A percentile compares a stretch with the other conserved stretches of the same genome.
Conservation (phyloP, 257 asterid species). For the Linderniella brevidens region DNA sequence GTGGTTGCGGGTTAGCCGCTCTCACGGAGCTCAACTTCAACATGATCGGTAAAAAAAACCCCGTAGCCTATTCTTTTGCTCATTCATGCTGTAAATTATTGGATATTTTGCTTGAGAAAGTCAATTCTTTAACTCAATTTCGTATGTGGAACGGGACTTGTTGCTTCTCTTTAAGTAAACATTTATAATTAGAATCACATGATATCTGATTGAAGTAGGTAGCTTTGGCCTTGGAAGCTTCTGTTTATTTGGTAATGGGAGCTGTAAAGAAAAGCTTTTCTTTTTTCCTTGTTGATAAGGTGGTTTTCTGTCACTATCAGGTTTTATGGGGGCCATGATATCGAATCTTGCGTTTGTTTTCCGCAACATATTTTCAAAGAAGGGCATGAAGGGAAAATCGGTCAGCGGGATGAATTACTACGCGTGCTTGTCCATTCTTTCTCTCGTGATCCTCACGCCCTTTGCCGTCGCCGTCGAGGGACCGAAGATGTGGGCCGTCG, state of each 20-base stretch:
- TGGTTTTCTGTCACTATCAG: constrained; percentile 28
- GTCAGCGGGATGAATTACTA: constrained; percentile 68
- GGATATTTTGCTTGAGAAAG: not conserved
- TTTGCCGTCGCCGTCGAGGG: constrained; percentile 75
- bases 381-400: constrained; percentile 67
- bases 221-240: not conserved
- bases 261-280: not conserved
- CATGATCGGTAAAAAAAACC: constrained; percentile 33
- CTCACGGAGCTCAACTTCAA: constrained; percentile 61
- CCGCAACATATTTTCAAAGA: constrained; percentile 52
- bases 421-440: constrained; percentile 50
- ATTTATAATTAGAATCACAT: not conserved
- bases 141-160: not conserved
- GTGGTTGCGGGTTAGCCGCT: constrained; percentile 57
- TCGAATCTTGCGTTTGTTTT: constrained; percentile 54
- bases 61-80: not conserved
- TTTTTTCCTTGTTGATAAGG: constrained; percentile 11
- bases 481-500: constrained; percentile 49
- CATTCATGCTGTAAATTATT: not conserved
- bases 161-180: not conserved
- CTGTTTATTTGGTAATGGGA: not conserved
- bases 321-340: constrained; percentile 59
- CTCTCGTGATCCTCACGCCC: constrained; percentile 53
- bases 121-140: too few relatives aligned
- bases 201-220: not conserved